phyloP scores from a whole-genome alignment of 1,284 basidiomycete genomes.

The Pulveroboletus sp. region DNA sequence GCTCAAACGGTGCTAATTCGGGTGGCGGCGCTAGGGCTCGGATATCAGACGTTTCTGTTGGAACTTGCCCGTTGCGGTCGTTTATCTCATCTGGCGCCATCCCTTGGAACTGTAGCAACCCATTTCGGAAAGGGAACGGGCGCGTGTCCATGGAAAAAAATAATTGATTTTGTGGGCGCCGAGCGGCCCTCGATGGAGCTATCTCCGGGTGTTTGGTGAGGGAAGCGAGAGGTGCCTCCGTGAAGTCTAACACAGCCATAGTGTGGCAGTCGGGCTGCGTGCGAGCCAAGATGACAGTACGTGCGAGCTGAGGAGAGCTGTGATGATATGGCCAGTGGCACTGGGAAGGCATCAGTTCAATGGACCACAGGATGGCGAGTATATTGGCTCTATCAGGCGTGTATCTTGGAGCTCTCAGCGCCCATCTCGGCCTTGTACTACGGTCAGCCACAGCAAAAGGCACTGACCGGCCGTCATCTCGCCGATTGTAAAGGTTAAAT shows the following conservation, averaged over 20 bases:
- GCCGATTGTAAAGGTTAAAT: constrained; percentile 22
- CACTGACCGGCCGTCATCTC: constrained; percentile 15
- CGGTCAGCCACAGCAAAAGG: constrained; percentile 3
- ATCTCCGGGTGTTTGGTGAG: not conserved
- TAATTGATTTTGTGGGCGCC: not conserved
- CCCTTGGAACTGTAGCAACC: constrained; percentile 2
- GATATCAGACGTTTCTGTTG: constrained; percentile 30
- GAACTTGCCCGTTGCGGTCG: constrained; percentile 21
- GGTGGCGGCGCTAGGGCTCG: constrained; percentile 4
- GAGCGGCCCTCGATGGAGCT: constrained; percentile 11
- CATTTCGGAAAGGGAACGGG: not conserved
- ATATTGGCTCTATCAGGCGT: not conserved
- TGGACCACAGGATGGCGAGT: constrained; percentile 19
- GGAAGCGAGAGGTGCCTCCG: no score
- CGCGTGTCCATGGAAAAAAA: constrained; percentile 13
- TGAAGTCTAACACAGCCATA: not conserved
- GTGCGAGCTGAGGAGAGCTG: not conserved
- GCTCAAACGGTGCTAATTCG: constrained; percentile 20
- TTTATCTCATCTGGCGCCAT: constrained; percentile 15
- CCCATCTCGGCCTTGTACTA: not conserved
- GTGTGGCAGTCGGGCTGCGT: not conserved
- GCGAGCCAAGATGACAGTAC: not conserved
- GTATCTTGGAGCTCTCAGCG: not conserved
- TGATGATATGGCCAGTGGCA: constrained; percentile 1
- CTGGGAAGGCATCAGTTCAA: not conserved